phyloP scores from a whole-genome alignment of 176 grass and related monocot genomes.

The Aechmea fasciata region DNA sequence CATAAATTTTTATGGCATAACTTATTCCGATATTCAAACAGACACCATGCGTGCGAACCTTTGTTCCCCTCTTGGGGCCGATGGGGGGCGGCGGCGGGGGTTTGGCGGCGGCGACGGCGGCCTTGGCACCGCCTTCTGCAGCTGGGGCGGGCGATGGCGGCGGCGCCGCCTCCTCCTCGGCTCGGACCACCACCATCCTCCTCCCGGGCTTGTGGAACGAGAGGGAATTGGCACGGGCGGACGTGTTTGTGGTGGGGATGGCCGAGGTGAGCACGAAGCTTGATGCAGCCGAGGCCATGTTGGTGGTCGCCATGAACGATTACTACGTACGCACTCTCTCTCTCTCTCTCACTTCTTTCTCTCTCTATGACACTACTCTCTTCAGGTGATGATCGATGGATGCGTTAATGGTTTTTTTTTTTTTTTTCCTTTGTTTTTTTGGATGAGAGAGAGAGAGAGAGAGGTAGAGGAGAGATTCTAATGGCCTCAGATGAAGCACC shows the following conservation, averaged over 20 bases:
- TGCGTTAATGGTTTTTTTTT: too few relatives aligned
- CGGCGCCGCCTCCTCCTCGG: conserved; percentile 32
- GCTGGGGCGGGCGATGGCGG: background rate
- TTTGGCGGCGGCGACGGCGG: conserved; percentile 23
- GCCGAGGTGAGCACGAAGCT: conserved; percentile 51
- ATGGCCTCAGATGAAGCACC: conserved; percentile 31
- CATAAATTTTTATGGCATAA: background rate
- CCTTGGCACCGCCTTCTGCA: conserved; percentile 14
- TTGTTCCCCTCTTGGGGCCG: conserved; percentile 69
- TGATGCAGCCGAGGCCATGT: conserved; percentile 68
- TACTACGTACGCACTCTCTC: background rate
- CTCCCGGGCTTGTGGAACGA: conserved; percentile 23
- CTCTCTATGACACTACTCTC: background rate
- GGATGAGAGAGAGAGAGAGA: too few relatives aligned
- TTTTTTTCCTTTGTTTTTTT: too few relatives aligned
- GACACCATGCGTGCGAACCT: conserved; percentile 17
- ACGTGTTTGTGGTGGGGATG: conserved; percentile 7
- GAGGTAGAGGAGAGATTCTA: background rate
- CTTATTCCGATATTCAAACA: background rate
- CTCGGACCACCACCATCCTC: conserved; percentile 49
- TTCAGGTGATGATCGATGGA: background rate
- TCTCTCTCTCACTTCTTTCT: background rate
- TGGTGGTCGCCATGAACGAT: conserved; percentile 68
- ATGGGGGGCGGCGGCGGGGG: conserved; percentile 62
- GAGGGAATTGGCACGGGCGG: conserved; percentile 35